phyloP scores from a whole-genome alignment of 305 asterid genomes.

The Euphrasia arctica region DNA sequence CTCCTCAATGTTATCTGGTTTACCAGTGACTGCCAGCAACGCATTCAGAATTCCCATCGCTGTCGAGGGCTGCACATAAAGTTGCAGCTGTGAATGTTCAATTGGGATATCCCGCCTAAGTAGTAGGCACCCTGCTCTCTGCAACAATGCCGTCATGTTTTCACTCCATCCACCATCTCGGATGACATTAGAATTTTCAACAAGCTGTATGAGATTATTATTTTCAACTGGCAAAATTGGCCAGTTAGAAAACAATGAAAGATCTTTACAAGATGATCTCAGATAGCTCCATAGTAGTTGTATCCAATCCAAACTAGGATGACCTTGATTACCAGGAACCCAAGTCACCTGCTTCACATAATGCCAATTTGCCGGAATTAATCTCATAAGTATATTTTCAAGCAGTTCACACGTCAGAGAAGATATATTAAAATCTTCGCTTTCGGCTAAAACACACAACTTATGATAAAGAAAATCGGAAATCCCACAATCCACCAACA shows the following conservation, averaged over 20 bases:
- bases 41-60: conserved; percentile 84
- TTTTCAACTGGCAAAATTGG: conserved; percentile 93
- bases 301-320: conserved; percentile 88
- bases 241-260: conserved; percentile 84
- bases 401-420: conserved; percentile 75
- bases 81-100: conserved; percentile 67
- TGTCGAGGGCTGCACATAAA: conserved; percentile 79
- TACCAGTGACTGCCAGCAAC: conserved; percentile 56
- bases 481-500: conserved; percentile 63
- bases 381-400: conserved; percentile 66
- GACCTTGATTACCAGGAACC: conserved; percentile 69
- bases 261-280: conserved; percentile 77
- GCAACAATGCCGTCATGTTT: conserved; percentile 71
- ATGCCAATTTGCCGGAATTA: conserved; percentile 84
- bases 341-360: conserved; percentile 71
- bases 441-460: conserved; percentile 67
- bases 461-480: conserved; percentile 61
- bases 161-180: conserved; percentile 98
- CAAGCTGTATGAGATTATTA: conserved; percentile 70
- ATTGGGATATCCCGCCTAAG: conserved; percentile 72
- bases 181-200: conserved; percentile 79
- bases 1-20: conserved; percentile 52
- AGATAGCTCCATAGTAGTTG: conserved; percentile 80
- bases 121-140: conserved; percentile 75
- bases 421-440: conserved; percentile 65